Conservation (phyloP, 306 rosid species). For the Prunus salicina region DNA sequence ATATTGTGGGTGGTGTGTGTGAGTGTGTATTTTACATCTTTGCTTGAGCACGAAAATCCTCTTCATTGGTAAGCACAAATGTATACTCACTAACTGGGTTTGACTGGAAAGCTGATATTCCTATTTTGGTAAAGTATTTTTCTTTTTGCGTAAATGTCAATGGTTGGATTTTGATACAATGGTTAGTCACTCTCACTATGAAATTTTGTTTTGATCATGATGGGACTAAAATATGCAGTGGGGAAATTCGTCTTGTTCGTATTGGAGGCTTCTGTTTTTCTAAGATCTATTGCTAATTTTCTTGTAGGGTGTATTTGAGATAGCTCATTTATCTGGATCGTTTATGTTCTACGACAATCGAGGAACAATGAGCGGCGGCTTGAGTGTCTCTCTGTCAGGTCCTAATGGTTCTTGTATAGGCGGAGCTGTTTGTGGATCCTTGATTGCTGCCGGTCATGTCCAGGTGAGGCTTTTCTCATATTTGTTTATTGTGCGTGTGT, state of each 20-base stretch:
- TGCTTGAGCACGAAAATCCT: background rate
- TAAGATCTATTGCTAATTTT: background rate
- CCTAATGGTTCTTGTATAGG: constrained; percentile 74
- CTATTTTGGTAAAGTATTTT: too few species aligned
- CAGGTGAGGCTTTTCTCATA: constrained; percentile 44
- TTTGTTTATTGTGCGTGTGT: background rate
- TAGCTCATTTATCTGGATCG: constrained; percentile 72
- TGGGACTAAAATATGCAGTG: too few species aligned
- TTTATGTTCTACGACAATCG: constrained; percentile 71
- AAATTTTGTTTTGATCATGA: background rate
- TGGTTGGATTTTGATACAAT: too few species aligned
- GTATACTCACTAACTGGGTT: too few species aligned
- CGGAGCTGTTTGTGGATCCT: constrained; percentile 74
- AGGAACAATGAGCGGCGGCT: constrained; percentile 78
- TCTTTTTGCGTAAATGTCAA: too few species aligned
- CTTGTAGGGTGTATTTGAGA: constrained; percentile 78
- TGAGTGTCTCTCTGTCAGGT: constrained; percentile 70
- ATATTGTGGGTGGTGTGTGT: background rate
- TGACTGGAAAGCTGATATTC: background rate
- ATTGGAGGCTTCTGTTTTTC: background rate
- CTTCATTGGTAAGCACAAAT: too few species aligned
- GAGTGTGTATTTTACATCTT: background rate
- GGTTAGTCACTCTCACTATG: too few species aligned
- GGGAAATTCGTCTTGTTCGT: background rate
- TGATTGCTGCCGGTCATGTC: constrained; percentile 77